Evolutionary conservation across 805 yeast genomes (phyloP).

Genomic region (Kazachstania taianensis): DNA sequence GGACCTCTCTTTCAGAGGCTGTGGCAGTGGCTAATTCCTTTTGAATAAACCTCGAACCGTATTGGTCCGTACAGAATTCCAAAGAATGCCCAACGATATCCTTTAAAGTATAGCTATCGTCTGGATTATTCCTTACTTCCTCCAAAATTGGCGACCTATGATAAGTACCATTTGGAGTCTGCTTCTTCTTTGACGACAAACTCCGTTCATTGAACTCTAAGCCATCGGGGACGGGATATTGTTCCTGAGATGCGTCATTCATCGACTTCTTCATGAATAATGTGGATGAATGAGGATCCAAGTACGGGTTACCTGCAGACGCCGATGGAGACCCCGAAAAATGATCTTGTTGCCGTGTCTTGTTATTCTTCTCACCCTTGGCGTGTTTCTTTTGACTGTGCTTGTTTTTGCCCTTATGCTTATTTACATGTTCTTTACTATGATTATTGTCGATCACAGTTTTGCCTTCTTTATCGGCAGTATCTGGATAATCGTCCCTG

Average conservation of each 20-base stretch:
- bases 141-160: conserved; percentile 74
- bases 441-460: background rate
- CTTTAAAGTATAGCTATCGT: conserved; percentile 43
- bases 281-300: no score
- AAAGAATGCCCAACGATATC: conserved; percentile 80
- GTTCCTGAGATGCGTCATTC: background rate
- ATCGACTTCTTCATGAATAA: conserved; percentile 4
- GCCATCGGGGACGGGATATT: background rate
- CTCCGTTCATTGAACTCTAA: conserved; percentile 2
- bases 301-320: conserved; percentile 17
- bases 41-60: conserved; percentile 94
- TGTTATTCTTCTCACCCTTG: conserved; percentile 4
- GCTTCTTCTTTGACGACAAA: conserved; percentile 2
- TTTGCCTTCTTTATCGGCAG: background rate
- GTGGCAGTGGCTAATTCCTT: conserved; percentile 62
- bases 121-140: conserved; percentile 55
- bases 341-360: conserved; percentile 8
- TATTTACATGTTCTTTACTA: conserved; percentile 5
- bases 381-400: no score
- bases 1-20: conserved; percentile 62
- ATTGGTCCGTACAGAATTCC: conserved; percentile 92
- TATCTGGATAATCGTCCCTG: background rate
- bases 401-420: conserved; percentile 3
- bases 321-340: no score
- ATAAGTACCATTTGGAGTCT: conserved; percentile 25